Conservation (phyloP, 257 asterid species). For the Cynanchum wilfordii region DNA sequence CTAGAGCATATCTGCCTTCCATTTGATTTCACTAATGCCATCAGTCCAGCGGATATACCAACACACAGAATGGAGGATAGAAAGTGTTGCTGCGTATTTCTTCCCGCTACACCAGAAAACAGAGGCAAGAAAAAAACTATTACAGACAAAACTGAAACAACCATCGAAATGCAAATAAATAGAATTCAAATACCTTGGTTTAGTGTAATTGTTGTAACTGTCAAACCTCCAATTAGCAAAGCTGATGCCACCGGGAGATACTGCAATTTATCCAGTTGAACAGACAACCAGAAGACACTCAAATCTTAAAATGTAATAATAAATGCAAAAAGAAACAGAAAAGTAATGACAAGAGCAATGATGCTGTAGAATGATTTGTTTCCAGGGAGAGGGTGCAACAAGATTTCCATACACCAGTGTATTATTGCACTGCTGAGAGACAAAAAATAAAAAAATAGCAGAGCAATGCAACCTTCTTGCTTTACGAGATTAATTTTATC, state of each 20-base stretch:
- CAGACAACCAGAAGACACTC: not conserved
- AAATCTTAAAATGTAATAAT: not conserved
- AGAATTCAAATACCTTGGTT: slow-evolving; percentile 59
- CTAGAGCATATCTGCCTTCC: slow-evolving; percentile 92
- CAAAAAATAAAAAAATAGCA: not conserved
- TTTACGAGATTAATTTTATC: not conserved
- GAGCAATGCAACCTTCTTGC: not conserved
- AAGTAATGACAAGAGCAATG: not conserved
- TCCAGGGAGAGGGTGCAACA: not conserved
- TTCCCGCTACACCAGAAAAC: slow-evolving; percentile 44
- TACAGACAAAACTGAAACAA: not conserved
- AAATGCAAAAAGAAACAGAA: not conserved
- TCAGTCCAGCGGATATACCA: slow-evolving; percentile 71
- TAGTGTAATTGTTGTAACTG: slow-evolving; percentile 78
- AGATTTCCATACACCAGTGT: not conserved
- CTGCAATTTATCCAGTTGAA: slow-evolving; percentile 38
- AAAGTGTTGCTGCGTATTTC: slow-evolving; percentile 52
- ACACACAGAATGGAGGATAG: slow-evolving; percentile 70
- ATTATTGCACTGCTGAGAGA: not conserved
- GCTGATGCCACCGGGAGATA: slow-evolving; percentile 98
- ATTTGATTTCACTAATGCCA: slow-evolving; percentile 77
- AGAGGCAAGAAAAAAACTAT: not conserved
- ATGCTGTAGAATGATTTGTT: not conserved
- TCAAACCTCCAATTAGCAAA: slow-evolving; percentile 81
- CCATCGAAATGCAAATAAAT: not conserved